Conservation (phyloP, 2,329 filamentous ascomycete genomes). For the Penicillium sp. region DNA sequence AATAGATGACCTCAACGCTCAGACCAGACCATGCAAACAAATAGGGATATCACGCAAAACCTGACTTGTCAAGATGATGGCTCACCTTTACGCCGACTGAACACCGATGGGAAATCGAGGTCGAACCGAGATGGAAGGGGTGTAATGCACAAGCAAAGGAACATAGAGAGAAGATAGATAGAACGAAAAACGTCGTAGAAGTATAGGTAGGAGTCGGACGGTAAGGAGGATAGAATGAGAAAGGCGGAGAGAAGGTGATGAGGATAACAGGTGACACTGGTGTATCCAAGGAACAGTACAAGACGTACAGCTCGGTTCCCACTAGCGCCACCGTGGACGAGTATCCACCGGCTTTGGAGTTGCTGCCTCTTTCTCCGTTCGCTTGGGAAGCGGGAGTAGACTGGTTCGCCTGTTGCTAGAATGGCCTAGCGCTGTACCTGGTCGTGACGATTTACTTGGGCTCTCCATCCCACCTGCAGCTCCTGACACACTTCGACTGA, state of each 20-base stretch:
- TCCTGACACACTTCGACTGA: slow-evolving; percentile 28
- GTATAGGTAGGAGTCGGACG: neutral
- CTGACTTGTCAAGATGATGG: slow-evolving; percentile 18
- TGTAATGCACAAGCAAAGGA: slow-evolving; percentile 12
- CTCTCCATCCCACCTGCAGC: slow-evolving; percentile 19
- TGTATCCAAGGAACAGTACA: neutral
- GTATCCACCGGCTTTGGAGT: slow-evolving; percentile 26
- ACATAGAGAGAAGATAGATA: slow-evolving; percentile 6
- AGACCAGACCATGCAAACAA: slow-evolving; percentile 24
- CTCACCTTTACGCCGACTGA: neutral
- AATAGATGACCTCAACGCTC: slow-evolving; percentile 16
- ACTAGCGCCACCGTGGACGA: slow-evolving; percentile 37
- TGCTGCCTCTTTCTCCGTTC: slow-evolving; percentile 27
- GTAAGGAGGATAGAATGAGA: neutral
- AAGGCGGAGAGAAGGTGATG: neutral
- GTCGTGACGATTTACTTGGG: slow-evolving; percentile 31
- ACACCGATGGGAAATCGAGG: neutral
- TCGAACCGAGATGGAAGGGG: neutral
- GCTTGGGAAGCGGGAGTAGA: slow-evolving; percentile 39
- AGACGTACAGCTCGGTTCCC: neutral
- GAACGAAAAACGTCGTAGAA: slow-evolving; percentile 14
- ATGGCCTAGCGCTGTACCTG: slow-evolving; percentile 40
- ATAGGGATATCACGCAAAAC: slow-evolving; percentile 28
- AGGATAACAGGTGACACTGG: neutral
- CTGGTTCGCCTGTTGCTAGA: slow-evolving; percentile 37